phyloP scores from a whole-genome alignment of 306 rosid genomes.

The Luffa aegyptiaca region DNA sequence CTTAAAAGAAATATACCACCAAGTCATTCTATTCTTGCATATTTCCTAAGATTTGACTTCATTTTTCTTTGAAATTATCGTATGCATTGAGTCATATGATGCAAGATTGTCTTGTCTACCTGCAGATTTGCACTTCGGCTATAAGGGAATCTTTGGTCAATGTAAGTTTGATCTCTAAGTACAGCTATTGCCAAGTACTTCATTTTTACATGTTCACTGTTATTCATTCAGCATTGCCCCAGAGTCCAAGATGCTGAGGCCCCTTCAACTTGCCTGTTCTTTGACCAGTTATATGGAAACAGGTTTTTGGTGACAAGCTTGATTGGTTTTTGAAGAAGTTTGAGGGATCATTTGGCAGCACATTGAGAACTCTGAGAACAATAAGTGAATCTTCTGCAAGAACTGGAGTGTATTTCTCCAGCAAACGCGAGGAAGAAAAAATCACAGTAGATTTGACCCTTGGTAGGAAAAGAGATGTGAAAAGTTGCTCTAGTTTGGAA shows the following conservation, averaged over 20 bases:
- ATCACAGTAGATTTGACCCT: constrained; percentile 18
- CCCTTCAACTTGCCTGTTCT: constrained; percentile 22
- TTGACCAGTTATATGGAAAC: constrained; percentile 29
- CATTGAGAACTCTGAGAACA: constrained; percentile 61
- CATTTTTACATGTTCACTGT: constrained; percentile 28
- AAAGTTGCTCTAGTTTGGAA: constrained; percentile 21
- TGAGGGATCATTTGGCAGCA: constrained; percentile 74
- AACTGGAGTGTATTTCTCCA: constrained; percentile 17
- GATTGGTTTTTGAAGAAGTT: constrained; percentile 65
- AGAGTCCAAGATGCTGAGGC: constrained; percentile 30
- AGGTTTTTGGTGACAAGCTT: constrained; percentile 71
- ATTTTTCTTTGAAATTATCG: neutral
- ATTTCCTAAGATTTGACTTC: neutral
- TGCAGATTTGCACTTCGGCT: constrained; percentile 86
- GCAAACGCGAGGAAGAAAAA: constrained; percentile 16
- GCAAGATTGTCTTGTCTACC: neutral
- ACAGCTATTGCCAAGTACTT: constrained; percentile 26
- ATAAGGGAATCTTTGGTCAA: constrained; percentile 73
- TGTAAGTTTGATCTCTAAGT: constrained; percentile 56
- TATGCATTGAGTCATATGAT: neutral
- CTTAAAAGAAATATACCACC: neutral
- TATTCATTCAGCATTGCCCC: constrained; percentile 20
- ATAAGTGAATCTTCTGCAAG: constrained; percentile 39
- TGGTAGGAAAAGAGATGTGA: constrained; percentile 17
- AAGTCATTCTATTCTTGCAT: neutral